Evolutionary conservation across 1,284 basidiomycete genomes (phyloP).

Genomic region (Cutaneotrichosporon cutaneum): DNA sequence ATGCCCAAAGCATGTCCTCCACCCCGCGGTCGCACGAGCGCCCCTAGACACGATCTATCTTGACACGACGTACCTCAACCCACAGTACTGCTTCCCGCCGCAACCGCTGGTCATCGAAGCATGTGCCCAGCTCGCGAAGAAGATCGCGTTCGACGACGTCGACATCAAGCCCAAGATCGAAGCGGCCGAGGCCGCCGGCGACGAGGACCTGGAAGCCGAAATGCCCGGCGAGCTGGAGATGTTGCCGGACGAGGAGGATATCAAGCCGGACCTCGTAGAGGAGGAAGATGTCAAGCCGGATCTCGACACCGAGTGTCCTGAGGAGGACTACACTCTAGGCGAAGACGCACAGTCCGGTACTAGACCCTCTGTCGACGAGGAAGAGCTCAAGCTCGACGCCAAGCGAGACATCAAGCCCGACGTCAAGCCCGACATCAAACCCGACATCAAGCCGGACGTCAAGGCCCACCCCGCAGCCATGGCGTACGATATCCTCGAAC

Average conservation of each 20-base stretch:
- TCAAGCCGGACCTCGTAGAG: not conserved
- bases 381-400: too few relatives aligned
- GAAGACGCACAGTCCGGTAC: too few relatives aligned
- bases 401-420: too few relatives aligned
- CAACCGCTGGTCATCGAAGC: conserved; percentile 89
- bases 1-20: conserved; percentile 73
- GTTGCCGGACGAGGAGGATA: not conserved
- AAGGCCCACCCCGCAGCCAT: conserved; percentile 12
- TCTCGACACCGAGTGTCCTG: not conserved
- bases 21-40: conserved; percentile 75
- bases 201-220: conserved; percentile 24
- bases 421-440: not conserved
- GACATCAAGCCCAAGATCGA: conserved; percentile 33
- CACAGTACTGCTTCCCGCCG: conserved; percentile 91
- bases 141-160: conserved; percentile 37
- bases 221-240: conserved; percentile 3
- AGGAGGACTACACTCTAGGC: not conserved
- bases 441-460: conserved; percentile 13
- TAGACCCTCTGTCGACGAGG: too few relatives aligned
- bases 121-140: conserved; percentile 73
- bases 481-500: conserved; percentile 31
- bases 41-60: conserved; percentile 84
- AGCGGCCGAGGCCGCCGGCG: conserved; percentile 7
- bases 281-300: conserved; percentile 1
- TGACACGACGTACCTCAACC: conserved; percentile 94